A percentile compares a stretch with the other conserved stretches of the same genome.
Conservation (phyloP, 768 basidiomycete species). For the Lactifluus volemus region DNA sequence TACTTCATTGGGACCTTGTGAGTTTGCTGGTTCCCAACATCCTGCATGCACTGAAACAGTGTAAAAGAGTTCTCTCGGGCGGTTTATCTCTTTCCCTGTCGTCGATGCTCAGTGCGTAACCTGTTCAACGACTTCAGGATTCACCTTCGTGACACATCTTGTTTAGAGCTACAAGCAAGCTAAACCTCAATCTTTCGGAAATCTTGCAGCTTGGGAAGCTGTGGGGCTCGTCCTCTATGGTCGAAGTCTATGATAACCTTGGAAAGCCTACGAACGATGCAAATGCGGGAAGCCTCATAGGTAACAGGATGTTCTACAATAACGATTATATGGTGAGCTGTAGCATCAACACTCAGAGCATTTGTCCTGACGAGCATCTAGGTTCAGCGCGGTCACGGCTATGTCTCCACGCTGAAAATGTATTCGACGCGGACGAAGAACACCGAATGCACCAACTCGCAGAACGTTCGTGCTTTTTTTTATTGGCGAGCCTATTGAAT, state of each 20-base stretch:
- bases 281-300: slow-evolving; percentile 24
- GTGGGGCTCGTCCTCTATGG: slow-evolving; percentile 21
- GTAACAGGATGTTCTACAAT: slow-evolving; percentile 27
- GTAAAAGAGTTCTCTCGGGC: slow-evolving; percentile 48
- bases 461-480: slow-evolving; percentile 21
- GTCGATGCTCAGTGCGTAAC: slow-evolving; percentile 34
- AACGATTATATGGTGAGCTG: slow-evolving; percentile 30
- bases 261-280: slow-evolving; percentile 20
- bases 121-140: neutral
- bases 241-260: slow-evolving; percentile 16
- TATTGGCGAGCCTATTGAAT: neutral
- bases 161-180: slow-evolving; percentile 22
- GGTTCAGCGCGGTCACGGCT: slow-evolving; percentile 29
- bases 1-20: slow-evolving; percentile 67
- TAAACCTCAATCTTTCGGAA: slow-evolving; percentile 27
- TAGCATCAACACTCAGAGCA: neutral
- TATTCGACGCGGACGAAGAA: slow-evolving; percentile 28
- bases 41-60: neutral
- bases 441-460: slow-evolving; percentile 28
- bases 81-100: slow-evolving; percentile 62
- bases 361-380: slow-evolving; percentile 3
- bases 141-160: neutral
- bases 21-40: slow-evolving; percentile 20
- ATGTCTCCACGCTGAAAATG: slow-evolving; percentile 28
- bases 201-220: slow-evolving; percentile 24